These are phyloP conservation scores for Panicum miliaceum DNA, from an alignment of 176 grass and related monocot genomes.

Conservation along the genomic window DNA sequence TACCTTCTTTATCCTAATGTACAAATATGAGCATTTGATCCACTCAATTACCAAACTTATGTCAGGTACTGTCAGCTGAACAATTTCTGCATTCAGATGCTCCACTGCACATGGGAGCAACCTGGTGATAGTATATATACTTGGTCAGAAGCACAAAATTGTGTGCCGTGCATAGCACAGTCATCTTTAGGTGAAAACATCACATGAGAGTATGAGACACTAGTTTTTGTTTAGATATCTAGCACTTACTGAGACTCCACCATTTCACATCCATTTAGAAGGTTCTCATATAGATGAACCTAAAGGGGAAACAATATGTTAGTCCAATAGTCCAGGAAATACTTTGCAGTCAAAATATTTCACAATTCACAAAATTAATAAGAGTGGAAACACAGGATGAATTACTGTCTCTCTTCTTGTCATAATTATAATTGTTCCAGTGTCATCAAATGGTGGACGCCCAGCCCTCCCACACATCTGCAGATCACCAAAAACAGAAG, in stretches of 20 bases:
- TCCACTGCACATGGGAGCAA: constrained; percentile 90
- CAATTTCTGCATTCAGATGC: constrained; percentile 94
- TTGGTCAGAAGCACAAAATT: constrained; percentile 29
- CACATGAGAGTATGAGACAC: constrained; percentile 22
- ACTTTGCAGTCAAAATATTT: constrained; percentile 12
- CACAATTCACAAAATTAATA: constrained; percentile 28
- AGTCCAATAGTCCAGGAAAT: constrained; percentile 24
- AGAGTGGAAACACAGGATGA: constrained; percentile 16
- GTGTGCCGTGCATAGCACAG: constrained; percentile 10
- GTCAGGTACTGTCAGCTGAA: constrained; percentile 85
- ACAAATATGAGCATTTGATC: constrained; percentile 91
- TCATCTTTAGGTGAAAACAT: constrained; percentile 39
- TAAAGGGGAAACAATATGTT: constrained; percentile 54
- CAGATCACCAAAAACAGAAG: constrained; percentile 26
- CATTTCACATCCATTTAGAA: constrained; percentile 96
- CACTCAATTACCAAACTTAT: constrained; percentile 92
- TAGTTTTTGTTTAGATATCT: constrained; percentile 44
- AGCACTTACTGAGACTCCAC: constrained; percentile 94
- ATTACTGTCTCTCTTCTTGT: constrained; percentile 96
- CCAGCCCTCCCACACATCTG: constrained; percentile 99
- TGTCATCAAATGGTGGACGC: constrained; percentile 93
- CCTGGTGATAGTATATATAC: constrained; percentile 54
- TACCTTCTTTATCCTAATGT: constrained; percentile 93
- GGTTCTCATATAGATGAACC: constrained; percentile 95
- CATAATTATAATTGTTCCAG: constrained; percentile 97